Percentiles rank a stretch among this genome's conserved stretches.
Evolutionary conservation across 345 rosid genomes (phyloP).

Genomic region (Eucalyptus cloeziana): DNA sequence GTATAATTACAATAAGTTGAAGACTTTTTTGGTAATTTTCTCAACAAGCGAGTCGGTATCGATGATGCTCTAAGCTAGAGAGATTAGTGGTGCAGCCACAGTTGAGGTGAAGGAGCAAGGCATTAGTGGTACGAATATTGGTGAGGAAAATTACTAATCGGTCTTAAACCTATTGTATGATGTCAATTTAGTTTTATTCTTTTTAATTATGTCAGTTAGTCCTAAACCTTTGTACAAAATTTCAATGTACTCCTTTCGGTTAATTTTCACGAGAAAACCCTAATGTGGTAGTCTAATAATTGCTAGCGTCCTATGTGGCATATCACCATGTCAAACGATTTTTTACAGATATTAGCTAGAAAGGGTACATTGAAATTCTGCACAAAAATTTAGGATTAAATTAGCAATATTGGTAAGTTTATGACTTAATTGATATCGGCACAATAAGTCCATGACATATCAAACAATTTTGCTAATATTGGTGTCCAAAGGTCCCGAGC

Average conservation of each 20-base stretch:
- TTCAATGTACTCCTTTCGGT: background rate
- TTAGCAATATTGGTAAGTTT: background rate
- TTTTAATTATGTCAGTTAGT: background rate
- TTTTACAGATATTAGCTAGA: fast-evolving
- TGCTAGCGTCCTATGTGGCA: fast-evolving
- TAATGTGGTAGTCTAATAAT: background rate
- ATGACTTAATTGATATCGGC: background rate
- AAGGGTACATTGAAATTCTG: background rate
- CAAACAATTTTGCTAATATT: background rate
- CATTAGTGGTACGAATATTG: background rate
- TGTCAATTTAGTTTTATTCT: background rate
- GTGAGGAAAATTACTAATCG: background rate
- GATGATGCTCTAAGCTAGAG: background rate
- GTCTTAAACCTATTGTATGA: background rate
- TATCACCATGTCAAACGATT: background rate
- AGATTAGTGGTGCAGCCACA: background rate
- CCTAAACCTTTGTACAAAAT: background rate
- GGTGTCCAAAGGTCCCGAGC: background rate
- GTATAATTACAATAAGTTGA: too few relatives aligned
- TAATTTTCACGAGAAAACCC: background rate
- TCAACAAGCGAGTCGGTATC: background rate
- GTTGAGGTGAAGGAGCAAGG: background rate
- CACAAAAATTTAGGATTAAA: background rate
- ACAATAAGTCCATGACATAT: background rate
- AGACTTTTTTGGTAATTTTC: too few relatives aligned